Evolutionary conservation across 2,329 filamentous ascomycete genomes (phyloP).

Genomic region (Pseudogymnoascus sp.): DNA sequence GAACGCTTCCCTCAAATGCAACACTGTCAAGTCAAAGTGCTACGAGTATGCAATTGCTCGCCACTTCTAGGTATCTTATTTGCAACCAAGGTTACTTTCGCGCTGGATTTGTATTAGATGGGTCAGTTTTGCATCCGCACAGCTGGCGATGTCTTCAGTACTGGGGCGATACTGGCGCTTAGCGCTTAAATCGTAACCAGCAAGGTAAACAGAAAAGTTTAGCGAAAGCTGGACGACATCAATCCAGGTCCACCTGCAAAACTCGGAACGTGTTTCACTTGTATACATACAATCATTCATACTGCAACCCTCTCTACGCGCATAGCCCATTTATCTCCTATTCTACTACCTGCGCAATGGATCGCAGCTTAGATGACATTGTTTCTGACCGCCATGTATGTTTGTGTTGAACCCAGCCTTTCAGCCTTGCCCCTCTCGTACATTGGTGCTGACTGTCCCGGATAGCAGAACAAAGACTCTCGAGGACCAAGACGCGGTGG

Average conservation of each 20-base stretch:
- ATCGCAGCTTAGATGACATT: conserved; percentile 56
- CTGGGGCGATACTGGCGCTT: conserved; percentile 4
- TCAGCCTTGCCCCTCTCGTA: background rate
- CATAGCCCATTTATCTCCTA: background rate
- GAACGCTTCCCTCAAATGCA: background rate
- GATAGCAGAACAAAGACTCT: conserved; percentile 17
- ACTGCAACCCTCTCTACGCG: background rate
- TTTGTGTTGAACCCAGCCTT: conserved; percentile 13
- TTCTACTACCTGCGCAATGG: conserved; percentile 36
- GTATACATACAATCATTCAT: background rate
- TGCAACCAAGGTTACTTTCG: background rate
- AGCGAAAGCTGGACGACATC: conserved; percentile 5
- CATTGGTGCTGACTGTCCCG: background rate
- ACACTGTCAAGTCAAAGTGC: background rate
- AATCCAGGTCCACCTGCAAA: conserved; percentile 3
- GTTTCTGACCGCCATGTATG: conserved; percentile 51
- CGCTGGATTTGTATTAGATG: background rate
- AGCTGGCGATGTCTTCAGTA: background rate
- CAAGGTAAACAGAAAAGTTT: conserved; percentile 9
- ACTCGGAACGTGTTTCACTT: conserved; percentile 5
- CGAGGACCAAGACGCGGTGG: conserved; percentile 24
- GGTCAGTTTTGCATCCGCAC: background rate
- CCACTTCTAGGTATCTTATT: background rate
- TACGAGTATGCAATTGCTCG: background rate
- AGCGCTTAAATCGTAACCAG: conserved; percentile 8